Evolutionary conservation across 2,329 filamentous ascomycete species (phyloP).

Genomic region (Rhynchosporium graminicola): DNA sequence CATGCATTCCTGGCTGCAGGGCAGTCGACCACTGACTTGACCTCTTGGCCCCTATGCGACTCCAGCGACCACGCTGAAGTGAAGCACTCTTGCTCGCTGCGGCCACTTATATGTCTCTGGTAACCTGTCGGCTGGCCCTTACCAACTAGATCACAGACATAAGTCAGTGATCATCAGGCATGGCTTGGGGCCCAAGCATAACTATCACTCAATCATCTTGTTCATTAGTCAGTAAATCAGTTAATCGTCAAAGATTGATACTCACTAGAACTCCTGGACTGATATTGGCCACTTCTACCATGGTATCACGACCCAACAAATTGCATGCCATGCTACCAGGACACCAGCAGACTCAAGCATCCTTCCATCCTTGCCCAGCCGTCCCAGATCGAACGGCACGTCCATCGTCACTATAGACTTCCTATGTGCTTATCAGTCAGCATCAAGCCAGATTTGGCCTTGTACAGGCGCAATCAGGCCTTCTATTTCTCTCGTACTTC

Average conservation of each 20-base stretch:
- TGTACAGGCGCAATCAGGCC: background rate
- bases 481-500: background rate
- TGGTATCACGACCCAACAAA: background rate
- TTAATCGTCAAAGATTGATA: background rate
- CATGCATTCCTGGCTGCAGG: background rate
- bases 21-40: background rate
- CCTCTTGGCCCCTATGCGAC: background rate
- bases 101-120: too few relatives aligned
- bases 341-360: slow-evolving; percentile 1
- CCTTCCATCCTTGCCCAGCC: background rate
- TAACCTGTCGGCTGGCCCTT: too few relatives aligned
- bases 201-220: too few relatives aligned
- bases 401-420: background rate
- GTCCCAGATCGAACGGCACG: background rate
- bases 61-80: background rate
- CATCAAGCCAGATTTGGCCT: background rate
- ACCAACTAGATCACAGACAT: too few relatives aligned
- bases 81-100: too few relatives aligned
- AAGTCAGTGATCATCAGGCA: too few relatives aligned
- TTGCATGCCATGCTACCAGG: background rate
- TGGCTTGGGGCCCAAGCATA: too few relatives aligned
- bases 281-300: background rate
- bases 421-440: slow-evolving; percentile 4
- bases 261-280: background rate
- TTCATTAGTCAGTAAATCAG: too few relatives aligned